Percentiles rank a stretch among this genome's conserved stretches.
Evolutionary conservation across 768 basidiomycete genomes (phyloP).

Genomic region (Pholiota conissans): DNA sequence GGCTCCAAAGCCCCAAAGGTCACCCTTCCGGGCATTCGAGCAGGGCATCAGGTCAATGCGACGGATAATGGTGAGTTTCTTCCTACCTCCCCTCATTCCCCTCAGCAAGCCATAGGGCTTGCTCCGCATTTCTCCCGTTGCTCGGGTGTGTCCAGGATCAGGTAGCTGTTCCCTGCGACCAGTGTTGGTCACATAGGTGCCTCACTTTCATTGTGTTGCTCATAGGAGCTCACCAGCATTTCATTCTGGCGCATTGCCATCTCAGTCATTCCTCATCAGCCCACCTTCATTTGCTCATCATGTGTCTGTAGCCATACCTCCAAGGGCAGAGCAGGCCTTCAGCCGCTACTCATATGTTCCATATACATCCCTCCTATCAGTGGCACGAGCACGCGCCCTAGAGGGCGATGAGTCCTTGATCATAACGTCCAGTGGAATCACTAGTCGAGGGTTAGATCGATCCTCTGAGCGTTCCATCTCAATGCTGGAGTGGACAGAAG

Average conservation of each 20-base stretch:
- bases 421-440: background rate
- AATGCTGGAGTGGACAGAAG: conserved; percentile 14
- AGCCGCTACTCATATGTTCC: conserved; percentile 19
- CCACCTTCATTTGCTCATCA: too few species aligned
- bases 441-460: conserved; percentile 15
- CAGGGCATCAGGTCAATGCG: conserved; percentile 21
- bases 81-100: background rate
- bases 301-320: conserved; percentile 23
- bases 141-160: too few species aligned
- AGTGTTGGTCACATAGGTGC: too few species aligned
- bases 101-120: background rate
- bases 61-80: conserved; percentile 18
- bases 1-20: too few species aligned
- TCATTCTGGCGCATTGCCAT: too few species aligned
- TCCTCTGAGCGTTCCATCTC: conserved; percentile 17
- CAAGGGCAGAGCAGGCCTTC: conserved; percentile 18
- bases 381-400: conserved; percentile 12
- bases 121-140: background rate
- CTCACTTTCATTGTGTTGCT: too few species aligned
- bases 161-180: too few species aligned
- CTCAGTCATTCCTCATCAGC: background rate
- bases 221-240: too few species aligned
- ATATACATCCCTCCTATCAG: conserved; percentile 18
- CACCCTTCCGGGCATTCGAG: conserved; percentile 8
- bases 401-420: conserved; percentile 18